phyloP scores from a whole-genome alignment of 2,329 filamentous ascomycete species.

The Arthrobotrys iridis region DNA sequence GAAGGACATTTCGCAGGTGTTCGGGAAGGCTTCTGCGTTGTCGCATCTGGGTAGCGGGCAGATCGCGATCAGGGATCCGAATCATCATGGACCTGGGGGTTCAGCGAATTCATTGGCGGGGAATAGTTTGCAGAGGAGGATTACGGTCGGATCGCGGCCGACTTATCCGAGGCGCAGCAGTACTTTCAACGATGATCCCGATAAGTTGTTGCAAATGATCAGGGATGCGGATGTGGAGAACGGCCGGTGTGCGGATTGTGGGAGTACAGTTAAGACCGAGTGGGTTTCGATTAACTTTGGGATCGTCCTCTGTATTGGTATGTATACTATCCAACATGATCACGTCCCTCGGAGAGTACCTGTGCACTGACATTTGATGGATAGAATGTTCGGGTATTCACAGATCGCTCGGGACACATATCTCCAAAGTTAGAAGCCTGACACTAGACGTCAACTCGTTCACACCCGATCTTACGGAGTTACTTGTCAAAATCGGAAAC shows the following conservation, averaged over 20 bases:
- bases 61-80: constrained; percentile 34
- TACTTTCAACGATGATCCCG: constrained; percentile 81
- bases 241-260: constrained; percentile 92
- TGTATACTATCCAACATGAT: not conserved
- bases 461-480: constrained; percentile 94
- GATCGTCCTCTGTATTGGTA: constrained; percentile 79
- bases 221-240: constrained; percentile 93
- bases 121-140: constrained; percentile 79
- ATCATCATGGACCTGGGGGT: constrained; percentile 2
- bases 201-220: constrained; percentile 84
- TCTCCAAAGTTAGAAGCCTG: constrained; percentile 94
- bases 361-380: no score
- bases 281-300: constrained; percentile 99
- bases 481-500: constrained; percentile 90
- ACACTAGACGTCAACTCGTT: constrained; percentile 96
- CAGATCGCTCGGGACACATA: constrained; percentile 93
- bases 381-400: constrained; percentile 97
- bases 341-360: no score
- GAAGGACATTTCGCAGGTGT: constrained; percentile 53
- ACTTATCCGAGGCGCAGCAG: constrained; percentile 75
- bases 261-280: constrained; percentile 89
- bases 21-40: constrained; percentile 62
- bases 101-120: constrained; percentile 59
- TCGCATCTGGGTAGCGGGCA: constrained; percentile 59
- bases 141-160: constrained; percentile 89